Evolutionary conservation across 2,329 filamentous ascomycete species (phyloP), one percentile per base, ranked within the genome.

Genomic region (Colletotrichum echinochloae): DNA sequence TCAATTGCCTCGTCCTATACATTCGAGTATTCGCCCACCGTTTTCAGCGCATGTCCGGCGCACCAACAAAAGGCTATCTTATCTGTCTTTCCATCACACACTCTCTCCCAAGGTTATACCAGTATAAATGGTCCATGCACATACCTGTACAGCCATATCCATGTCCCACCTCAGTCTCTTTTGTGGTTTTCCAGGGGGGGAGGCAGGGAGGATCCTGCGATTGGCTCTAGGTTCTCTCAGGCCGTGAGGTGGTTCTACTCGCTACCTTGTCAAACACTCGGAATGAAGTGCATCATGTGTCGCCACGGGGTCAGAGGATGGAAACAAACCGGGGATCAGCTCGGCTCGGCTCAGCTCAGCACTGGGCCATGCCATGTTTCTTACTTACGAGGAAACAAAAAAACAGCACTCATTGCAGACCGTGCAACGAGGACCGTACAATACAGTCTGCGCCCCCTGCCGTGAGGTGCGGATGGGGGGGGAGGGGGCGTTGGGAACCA

Each of bases 351-450:
- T 33, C 28, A 35, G 46, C 37, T 64, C 60, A 35, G 41, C 5
- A 16, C 55, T 28, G 12, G 16, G n/a, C 26, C 28, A 35, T 44
- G 49, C 39, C 61, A 52, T 37, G 46, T 65, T 69, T 55, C 54
- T 66, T 49, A 7, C 54, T 66, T 49, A 7, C 16, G 20, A 39
- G 35, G 35, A 48, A 23, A 23, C 62, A 61, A 55, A 23, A 55
- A 61, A 55, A 61, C 55, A 56, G 56, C 48, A n/a, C n/a, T 8
- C 5, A 66, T 48, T 56, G 56, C 62, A 66, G 66, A 70, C 60
- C 56, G 49, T 66, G 61, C 51, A 60, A 37, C 61, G 51, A 48
- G 54, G 54, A 20, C 66, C 48, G 20, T 33, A 41, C 37, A 26
- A 14, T 33, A 41, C 37, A 26, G 46, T 39, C 62, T 54, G 44